Evolutionary conservation across 495 filamentous ascomycete genomes (phyloP), one percentile per base, ranked within the genome.

Genomic region (Penicillium crystallinum): DNA sequence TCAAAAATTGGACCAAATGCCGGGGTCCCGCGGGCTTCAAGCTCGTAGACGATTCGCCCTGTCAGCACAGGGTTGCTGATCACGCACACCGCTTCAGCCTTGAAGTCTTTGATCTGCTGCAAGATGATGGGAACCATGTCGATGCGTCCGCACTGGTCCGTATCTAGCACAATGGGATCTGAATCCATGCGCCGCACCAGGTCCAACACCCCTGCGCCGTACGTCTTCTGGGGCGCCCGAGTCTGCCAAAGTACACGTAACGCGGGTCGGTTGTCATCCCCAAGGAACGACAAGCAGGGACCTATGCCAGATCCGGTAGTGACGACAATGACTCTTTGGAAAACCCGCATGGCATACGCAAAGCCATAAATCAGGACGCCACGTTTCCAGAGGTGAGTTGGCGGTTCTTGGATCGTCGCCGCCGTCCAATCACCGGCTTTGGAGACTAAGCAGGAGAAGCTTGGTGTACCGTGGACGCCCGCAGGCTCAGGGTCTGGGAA

Each of bases 391-490:
- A 77, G 54, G 42, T 69, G 61, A 2, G 64, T 76, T 38, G 81
- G 79, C 8, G 85, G 84, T 51, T 79, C 70, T 46, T 71, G 62
- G 68, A 91, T 90, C 22, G 77, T 76, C 35, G 76, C 69, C 31
- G 71, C 65, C 10, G 89, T 95, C 87, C 88, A 95, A 75, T 92
- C 88, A n/a, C 89, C 89, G 1, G 88, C 89, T 60, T 87, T 84
- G 53, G 86, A 89, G 39, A 92, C 72, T 37, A 93, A 71, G 46
- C 87, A 72, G 15, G 83, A 89, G 66, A 87, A 90, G 42, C 48
- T 75, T 54, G 47, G 62, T 50, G 12, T 63, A 6, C 57, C 52
- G 0, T 43, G 42, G 5, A 39, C n/a, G 8, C 49, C 56, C 8
- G 31, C 29, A 3, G 59, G 49, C 1, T 19, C 58, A 6, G 64